Conservation (phyloP, 2,329 filamentous ascomycete species). For the Talaromyces funiculosus region DNA sequence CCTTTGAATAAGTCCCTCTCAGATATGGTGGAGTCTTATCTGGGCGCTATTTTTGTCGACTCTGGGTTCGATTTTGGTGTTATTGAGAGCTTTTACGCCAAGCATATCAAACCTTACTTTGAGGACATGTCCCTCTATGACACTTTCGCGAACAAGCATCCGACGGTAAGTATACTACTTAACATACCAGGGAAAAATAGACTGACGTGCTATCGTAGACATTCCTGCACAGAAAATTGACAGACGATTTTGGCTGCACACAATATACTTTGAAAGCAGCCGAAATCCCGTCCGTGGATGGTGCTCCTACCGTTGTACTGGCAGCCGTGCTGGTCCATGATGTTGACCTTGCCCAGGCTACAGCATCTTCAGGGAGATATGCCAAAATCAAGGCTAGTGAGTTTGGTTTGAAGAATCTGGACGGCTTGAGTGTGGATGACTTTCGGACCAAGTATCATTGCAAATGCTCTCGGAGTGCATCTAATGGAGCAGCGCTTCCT, state of each 20-base stretch:
- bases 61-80: conserved; percentile 68
- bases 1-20: conserved; percentile 56
- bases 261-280: conserved; percentile 48
- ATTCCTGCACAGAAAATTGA: conserved; percentile 59
- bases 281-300: conserved; percentile 41
- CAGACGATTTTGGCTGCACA: conserved; percentile 60
- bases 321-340: conserved; percentile 74
- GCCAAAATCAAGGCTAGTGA: conserved; percentile 58
- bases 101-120: conserved; percentile 71
- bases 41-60: conserved; percentile 90
- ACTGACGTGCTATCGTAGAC: conserved; percentile 43
- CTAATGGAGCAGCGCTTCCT: conserved; percentile 2
- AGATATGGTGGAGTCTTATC: conserved; percentile 81
- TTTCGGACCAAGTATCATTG: conserved; percentile 61
- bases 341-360: conserved; percentile 56
- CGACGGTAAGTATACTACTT: conserved; percentile 47
- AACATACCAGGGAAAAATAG: neutral
- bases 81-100: conserved; percentile 72
- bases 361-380: conserved; percentile 61
- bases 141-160: conserved; percentile 78
- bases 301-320: conserved; percentile 50
- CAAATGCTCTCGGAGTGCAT: conserved; percentile 46
- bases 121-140: conserved; percentile 83
- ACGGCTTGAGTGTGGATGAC: conserved; percentile 49
- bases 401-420: conserved; percentile 37